phyloP scores from a whole-genome alignment of 139 green algal genomes.

The Closterium sp. region DNA sequence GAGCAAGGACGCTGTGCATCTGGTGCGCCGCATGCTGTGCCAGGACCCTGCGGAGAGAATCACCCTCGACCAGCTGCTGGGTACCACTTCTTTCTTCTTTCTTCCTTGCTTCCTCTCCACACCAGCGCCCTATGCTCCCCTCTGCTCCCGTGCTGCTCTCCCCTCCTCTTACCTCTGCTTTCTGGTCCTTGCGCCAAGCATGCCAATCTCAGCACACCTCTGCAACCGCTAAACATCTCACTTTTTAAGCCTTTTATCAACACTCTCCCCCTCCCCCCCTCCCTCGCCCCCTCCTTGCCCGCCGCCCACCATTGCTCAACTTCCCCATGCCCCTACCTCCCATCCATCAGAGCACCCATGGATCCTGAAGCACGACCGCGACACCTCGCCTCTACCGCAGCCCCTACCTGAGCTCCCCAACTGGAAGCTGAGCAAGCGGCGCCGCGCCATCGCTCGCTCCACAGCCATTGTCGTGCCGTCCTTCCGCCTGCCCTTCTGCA shows the following conservation, averaged over 20 bases:
- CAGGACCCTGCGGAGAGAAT: not conserved
- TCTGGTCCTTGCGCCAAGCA: no score
- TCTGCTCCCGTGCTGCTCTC: not conserved
- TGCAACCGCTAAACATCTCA: no score
- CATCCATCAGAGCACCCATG: not conserved
- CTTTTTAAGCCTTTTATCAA: no score
- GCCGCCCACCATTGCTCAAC: no score
- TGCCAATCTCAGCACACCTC: no score
- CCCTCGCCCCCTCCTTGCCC: no score
- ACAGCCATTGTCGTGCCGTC: not conserved
- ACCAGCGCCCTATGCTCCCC: not conserved
- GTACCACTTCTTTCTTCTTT: not conserved
- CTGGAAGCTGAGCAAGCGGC: not conserved
- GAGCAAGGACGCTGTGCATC: not conserved
- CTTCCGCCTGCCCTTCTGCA: conserved; percentile 8
- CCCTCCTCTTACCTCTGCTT: no score
- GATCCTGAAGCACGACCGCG: not conserved
- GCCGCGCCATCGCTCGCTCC: conserved; percentile 4
- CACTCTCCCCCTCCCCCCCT: no score
- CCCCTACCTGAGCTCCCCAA: not conserved
- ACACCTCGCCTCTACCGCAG: not conserved
- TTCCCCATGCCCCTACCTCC: no score
- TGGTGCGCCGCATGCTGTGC: not conserved
- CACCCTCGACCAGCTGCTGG: conserved; percentile 1
- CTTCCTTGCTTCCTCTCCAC: not conserved